Evolutionary conservation across 768 basidiomycete genomes (phyloP).

Genomic region (Boletus pseudo-olivaceus): DNA sequence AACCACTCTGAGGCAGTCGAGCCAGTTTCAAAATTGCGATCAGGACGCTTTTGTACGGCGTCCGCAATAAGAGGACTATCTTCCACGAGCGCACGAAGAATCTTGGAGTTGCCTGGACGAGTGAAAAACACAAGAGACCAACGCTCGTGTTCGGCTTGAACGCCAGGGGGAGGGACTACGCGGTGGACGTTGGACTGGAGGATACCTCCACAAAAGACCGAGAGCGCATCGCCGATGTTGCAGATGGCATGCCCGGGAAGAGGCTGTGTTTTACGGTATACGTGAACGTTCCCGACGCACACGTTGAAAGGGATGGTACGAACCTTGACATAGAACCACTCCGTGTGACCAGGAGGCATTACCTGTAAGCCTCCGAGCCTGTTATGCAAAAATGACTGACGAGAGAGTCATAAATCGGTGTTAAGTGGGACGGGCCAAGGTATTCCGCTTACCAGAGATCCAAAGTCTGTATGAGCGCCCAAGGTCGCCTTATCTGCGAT

Average conservation of each 20-base stretch:
- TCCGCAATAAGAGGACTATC: slow-evolving; percentile 50
- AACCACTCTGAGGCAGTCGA: slow-evolving; percentile 42
- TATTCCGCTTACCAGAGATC: slow-evolving; percentile 50
- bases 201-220: slow-evolving; percentile 61
- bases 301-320: neutral
- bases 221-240: slow-evolving; percentile 60
- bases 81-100: slow-evolving; percentile 49
- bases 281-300: neutral
- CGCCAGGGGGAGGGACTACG: slow-evolving; percentile 59
- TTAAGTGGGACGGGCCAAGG: neutral
- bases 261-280: slow-evolving; percentile 32
- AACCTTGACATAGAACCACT: slow-evolving; percentile 69
- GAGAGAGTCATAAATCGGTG: neutral
- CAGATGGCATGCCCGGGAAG: slow-evolving; percentile 56
- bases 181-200: slow-evolving; percentile 63
- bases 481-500: slow-evolving; percentile 39
- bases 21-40: slow-evolving; percentile 35
- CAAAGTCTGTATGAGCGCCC: slow-evolving; percentile 73
- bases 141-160: slow-evolving; percentile 49
- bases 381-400: slow-evolving; percentile 65
- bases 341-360: slow-evolving; percentile 52
- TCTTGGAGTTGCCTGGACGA: slow-evolving; percentile 51
- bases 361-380: slow-evolving; percentile 69
- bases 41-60: slow-evolving; percentile 34
- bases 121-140: slow-evolving; percentile 73